Evolutionary conservation across 2,329 filamentous ascomycete genomes (phyloP), one percentile per base, ranked within the genome.

Genomic region (Colletotrichum falcatum): DNA sequence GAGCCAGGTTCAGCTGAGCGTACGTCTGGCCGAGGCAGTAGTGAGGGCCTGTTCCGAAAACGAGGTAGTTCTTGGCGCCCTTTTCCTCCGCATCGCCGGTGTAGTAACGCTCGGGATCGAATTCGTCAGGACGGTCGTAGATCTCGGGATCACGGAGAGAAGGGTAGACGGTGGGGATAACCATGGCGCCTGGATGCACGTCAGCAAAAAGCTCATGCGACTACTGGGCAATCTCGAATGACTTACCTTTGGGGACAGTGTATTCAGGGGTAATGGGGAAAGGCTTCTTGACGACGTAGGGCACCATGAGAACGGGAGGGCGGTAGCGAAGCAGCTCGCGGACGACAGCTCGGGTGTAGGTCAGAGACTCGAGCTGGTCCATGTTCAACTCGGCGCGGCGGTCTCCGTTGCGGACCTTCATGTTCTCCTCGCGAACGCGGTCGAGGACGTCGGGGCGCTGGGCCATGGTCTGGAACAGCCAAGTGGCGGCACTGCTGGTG

Each of bases 11-110:
- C 72, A 94, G 86, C 80, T 94, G 91, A 11, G 94, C 96, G 78
- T 98, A 99, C 54, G 91, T 91, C 84, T 98, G 95, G 62, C 95
- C 96, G 44, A 98, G 87, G 81, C 96, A 99, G 86, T 98, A 97
- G 83, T 98, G 96, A 76, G 96, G 94, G 9, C 96, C 96, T 23
- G 93, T 95, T 77, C 96, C 96, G 76, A 99, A 98, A 23, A 98
- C 95, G 61, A 99, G 88, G 86, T 91, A 98, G 86, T 98, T 99
- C 91, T 98, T 98, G 79, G 91, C 85, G 46, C 90, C 90, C 83
- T 91, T 92, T 81, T 92, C 90, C 81, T 97, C 95, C 16, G 95
- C 96, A 76, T 95, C 92, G 70, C 95, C 96, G 2, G 88, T 89
- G 81, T 95, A 95, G 89, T 96, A 98, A 76, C 95, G 90, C 74